Conservation (phyloP, 208 protist genomes). For the Wallacemonas sp. region DNA sequence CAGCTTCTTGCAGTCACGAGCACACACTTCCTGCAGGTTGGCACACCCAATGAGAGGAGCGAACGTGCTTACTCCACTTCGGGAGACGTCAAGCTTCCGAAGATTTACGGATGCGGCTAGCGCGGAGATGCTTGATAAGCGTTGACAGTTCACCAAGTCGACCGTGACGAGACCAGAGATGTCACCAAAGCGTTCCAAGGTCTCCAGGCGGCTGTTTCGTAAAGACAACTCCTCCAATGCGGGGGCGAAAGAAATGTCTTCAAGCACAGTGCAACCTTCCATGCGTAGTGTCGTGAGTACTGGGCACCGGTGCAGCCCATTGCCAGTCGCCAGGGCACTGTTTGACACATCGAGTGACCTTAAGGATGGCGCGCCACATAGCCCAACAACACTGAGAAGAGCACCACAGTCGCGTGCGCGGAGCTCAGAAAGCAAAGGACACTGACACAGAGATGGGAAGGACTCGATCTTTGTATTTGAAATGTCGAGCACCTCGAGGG, state of each 20-base stretch:
- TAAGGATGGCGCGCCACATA: neutral
- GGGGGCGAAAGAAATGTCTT: neutral
- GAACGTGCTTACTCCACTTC: neutral
- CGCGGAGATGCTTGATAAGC: neutral
- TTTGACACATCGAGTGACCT: neutral
- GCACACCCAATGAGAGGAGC: neutral
- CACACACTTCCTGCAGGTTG: neutral
- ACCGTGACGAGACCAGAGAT: neutral
- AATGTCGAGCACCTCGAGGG: neutral
- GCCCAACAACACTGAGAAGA: neutral
- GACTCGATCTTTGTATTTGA: neutral
- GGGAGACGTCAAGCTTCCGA: neutral
- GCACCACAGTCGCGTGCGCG: neutral
- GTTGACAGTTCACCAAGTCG: neutral
- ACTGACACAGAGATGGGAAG: neutral
- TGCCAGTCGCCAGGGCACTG: neutral
- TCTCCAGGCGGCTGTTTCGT: neutral
- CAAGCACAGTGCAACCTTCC: neutral
- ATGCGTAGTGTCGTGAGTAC: neutral
- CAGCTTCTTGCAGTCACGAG: neutral
- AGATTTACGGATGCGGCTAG: neutral
- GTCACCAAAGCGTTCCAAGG: neutral
- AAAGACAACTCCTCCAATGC: neutral
- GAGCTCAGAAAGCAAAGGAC: neutral
- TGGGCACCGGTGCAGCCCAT: neutral